These are phyloP conservation scores for Cytospora leucostoma DNA, from an alignment of 2,329 filamentous ascomycete genomes.

Conservation along the genomic window DNA sequence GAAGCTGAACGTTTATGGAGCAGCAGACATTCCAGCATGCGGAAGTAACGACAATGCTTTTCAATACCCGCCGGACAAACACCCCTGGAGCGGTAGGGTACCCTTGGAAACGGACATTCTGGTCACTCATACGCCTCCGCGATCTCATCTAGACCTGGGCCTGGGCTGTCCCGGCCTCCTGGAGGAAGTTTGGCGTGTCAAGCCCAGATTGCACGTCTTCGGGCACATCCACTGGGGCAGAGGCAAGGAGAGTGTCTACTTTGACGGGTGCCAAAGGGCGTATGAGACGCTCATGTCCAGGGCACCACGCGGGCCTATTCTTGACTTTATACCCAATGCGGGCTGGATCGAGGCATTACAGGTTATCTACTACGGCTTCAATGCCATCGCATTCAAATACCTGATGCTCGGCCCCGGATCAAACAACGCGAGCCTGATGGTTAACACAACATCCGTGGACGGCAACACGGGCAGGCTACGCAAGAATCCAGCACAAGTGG, in stretches of 20 bases:
- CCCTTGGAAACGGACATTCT: slow-evolving; percentile 75
- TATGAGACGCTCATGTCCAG: slow-evolving; percentile 67
- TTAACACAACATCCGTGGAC: slow-evolving; percentile 60
- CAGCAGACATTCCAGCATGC: slow-evolving; percentile 75
- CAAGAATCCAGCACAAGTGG: slow-evolving; percentile 40
- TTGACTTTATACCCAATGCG: slow-evolving; percentile 47
- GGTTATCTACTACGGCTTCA: slow-evolving; percentile 48
- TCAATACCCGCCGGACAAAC: slow-evolving; percentile 65
- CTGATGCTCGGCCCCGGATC: slow-evolving; percentile 55
- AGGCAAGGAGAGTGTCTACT: slow-evolving; percentile 70
- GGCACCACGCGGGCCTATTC: slow-evolving; percentile 44
- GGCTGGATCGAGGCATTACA: slow-evolving; percentile 50
- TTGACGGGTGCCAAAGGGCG: slow-evolving; percentile 70
- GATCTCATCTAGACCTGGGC: slow-evolving; percentile 68
- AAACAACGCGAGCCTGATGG: slow-evolving; percentile 53
- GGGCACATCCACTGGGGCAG: slow-evolving; percentile 81
- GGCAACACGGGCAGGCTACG: slow-evolving; percentile 53
- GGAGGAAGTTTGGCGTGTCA: slow-evolving; percentile 71
- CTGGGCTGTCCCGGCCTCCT: slow-evolving; percentile 73
- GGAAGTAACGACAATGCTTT: slow-evolving; percentile 75
- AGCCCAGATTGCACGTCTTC: slow-evolving; percentile 77
- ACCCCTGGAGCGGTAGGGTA: slow-evolving; percentile 73
- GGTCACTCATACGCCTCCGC: slow-evolving; percentile 80
- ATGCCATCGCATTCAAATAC: slow-evolving; percentile 57
- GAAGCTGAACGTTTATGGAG: slow-evolving; percentile 73